phyloP scores from a whole-genome alignment of 805 yeast species.

The Candida morakotiae region DNA sequence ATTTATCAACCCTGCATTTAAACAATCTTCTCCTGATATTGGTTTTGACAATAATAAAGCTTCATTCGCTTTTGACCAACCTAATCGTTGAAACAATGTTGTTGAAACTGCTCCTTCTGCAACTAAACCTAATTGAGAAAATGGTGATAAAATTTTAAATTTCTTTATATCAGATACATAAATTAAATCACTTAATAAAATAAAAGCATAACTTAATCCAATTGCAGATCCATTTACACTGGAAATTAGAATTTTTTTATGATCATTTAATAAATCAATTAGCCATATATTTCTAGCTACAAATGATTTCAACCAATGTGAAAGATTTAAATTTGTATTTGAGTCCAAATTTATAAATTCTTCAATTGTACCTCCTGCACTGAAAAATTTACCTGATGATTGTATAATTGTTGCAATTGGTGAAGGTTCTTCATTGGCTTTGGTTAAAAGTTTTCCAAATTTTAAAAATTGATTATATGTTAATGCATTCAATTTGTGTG shows the following conservation, averaged over 20 bases:
- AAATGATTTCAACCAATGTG: slow-evolving; percentile 52
- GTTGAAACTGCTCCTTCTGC: slow-evolving; percentile 77
- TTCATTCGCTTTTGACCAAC: slow-evolving; percentile 68
- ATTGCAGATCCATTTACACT: slow-evolving; percentile 86
- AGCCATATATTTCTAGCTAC: slow-evolving; percentile 67
- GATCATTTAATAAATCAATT: slow-evolving; percentile 65
- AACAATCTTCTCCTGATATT: slow-evolving; percentile 54
- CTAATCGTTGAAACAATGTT: slow-evolving; percentile 65
- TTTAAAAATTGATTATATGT: slow-evolving; percentile 59
- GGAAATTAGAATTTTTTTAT: slow-evolving; percentile 63
- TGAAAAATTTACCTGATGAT: slow-evolving; percentile 70
- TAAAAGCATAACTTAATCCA: slow-evolving; percentile 72
- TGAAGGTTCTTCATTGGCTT: slow-evolving; percentile 58
- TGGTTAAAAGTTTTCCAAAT: slow-evolving; percentile 54
- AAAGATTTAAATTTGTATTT: slow-evolving; percentile 29
- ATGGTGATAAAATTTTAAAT: slow-evolving; percentile 65
- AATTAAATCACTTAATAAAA: slow-evolving; percentile 71
- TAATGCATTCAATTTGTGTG: slow-evolving; percentile 62
- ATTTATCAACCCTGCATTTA: slow-evolving; percentile 57
- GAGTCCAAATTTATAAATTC: slow-evolving; percentile 29
- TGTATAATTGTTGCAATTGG: slow-evolving; percentile 65
- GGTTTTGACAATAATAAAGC: slow-evolving; percentile 69
- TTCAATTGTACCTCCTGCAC: slow-evolving; percentile 79
- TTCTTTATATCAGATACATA: slow-evolving; percentile 59
- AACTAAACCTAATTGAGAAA: slow-evolving; percentile 76